Base-by-base conservation (phyloP, 1,284 basidiomycete species). In the Tylopilus sp. region DNA sequence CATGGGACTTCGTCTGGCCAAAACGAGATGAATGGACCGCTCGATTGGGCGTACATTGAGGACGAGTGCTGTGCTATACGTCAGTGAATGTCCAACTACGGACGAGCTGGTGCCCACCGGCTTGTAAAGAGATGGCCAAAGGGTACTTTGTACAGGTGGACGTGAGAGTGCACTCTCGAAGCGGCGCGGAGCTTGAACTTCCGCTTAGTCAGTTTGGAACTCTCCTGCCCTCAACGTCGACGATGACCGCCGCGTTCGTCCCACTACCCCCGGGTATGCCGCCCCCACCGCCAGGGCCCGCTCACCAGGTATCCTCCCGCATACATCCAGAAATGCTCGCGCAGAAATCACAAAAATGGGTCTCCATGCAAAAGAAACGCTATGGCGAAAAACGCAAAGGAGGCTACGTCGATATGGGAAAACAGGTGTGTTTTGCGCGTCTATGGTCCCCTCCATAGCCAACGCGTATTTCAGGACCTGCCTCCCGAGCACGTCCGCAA, bases 401-500 rank as follows among this genome's bases (percentile, higher is more conserved):
- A 33, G 92, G 89, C 25, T 91, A 86, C 62, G 83, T 95, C 56
- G 93, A 96, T 68, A 90, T 92, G 78, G 93, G 92, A 45, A 96
- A 96, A 72, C 92, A 94, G 79, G 88, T 86, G 47, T 53, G 82
- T 48, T 33, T 36, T 25, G 33, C 46, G 33, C 29, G 40, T 41
- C 36, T 57, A 46, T 64, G 46, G 49, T 47, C 37, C 37, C 47
- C 40, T 41, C 60, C 1, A 0, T 21, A 15, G 18, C 16, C 25
- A 15, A 53, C 40, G 9, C 33, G 34, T 58, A 43, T 31, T 48
- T 13, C 51, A 91, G 89, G 88, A 92, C 68, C 71, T 92, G 54
- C 88, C 88, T 55, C 89, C 92, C 31, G 97, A 99, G 71, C 95
- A 97, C 66, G 86, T 97, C 56, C 85, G 93, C 51, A 97, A 96